Percentiles rank a stretch among this genome's conserved stretches.
These are phyloP conservation scores for Sclerotinia nivalis DNA, from an alignment of 2,329 filamentous ascomycete genomes.

Conservation along the genomic window DNA sequence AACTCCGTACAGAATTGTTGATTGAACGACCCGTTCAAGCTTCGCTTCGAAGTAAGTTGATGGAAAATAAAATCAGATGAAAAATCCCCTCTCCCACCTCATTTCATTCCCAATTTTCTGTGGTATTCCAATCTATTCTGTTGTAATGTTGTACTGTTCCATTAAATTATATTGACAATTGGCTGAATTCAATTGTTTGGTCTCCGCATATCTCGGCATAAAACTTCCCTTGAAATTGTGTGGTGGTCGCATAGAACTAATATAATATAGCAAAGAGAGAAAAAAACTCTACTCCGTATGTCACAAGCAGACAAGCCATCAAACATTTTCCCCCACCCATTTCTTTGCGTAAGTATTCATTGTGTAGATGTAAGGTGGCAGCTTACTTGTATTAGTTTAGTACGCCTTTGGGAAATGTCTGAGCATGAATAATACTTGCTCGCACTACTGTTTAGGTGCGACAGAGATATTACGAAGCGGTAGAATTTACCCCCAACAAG, in stretches of 20 bases:
- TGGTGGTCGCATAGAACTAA: not conserved
- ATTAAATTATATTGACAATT: not conserved
- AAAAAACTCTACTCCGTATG: not conserved
- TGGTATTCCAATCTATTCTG: conserved; percentile 6
- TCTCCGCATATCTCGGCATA: conserved; percentile 17
- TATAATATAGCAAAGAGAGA: not conserved
- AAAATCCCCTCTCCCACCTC: not conserved
- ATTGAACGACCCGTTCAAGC: not conserved
- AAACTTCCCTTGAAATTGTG: not conserved
- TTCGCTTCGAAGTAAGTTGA: not conserved
- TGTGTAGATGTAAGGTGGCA: not conserved
- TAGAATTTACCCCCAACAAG: not conserved
- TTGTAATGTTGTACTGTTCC: not conserved
- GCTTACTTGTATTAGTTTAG: conserved; percentile 13
- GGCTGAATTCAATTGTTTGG: not conserved
- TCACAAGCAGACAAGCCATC: conserved; percentile 7
- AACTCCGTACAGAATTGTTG: not conserved
- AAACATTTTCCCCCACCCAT: conserved; percentile 9
- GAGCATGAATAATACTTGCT: conserved; percentile 3
- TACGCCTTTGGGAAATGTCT: not conserved
- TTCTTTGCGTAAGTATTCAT: not conserved
- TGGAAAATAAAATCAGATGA: conserved; percentile 2
- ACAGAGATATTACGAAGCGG: not conserved
- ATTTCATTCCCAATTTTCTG: not conserved
- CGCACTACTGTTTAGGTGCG: not conserved